These are phyloP conservation scores for Casuarina glauca DNA, from an alignment of 306 rosid genomes.

Conservation along the genomic window DNA sequence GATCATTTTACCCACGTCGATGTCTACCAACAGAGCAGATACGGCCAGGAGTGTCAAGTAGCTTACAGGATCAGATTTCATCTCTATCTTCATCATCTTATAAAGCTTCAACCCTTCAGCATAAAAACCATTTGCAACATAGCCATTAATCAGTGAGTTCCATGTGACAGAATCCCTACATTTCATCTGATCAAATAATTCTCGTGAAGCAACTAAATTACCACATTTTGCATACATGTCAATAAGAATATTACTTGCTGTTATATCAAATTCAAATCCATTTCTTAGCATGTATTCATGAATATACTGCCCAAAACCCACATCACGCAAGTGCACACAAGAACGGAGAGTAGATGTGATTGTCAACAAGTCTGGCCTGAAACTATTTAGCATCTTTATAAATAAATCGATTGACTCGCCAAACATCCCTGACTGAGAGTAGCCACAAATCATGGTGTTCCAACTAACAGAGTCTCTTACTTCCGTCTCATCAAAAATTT, in stretches of 20 bases:
- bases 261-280: conserved; percentile 39
- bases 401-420: conserved; percentile 32
- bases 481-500: conserved; percentile 52
- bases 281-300: conserved; percentile 47
- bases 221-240: conserved; percentile 59
- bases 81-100: conserved; percentile 30
- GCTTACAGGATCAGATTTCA: conserved; percentile 33
- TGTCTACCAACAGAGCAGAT: conserved; percentile 23
- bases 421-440: conserved; percentile 32
- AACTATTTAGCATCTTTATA: conserved; percentile 31
- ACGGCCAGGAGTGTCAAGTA: conserved; percentile 27
- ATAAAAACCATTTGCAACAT: conserved; percentile 25
- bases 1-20: conserved; percentile 24
- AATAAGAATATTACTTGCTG: conserved; percentile 42
- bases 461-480: conserved; percentile 55
- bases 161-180: conserved; percentile 50
- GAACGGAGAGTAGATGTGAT: conserved; percentile 36
- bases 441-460: conserved; percentile 66
- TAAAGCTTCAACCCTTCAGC: conserved; percentile 29
- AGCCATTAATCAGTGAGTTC: conserved; percentile 62
- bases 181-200: conserved; percentile 46
- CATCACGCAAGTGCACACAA: conserved; percentile 32
- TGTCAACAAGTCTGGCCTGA: conserved; percentile 36
- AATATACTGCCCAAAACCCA: conserved; percentile 41
- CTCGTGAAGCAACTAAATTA: conserved; percentile 42